Conservation (phyloP, 2,329 filamentous ascomycete genomes). For the Pseudonectria foliicola region DNA sequence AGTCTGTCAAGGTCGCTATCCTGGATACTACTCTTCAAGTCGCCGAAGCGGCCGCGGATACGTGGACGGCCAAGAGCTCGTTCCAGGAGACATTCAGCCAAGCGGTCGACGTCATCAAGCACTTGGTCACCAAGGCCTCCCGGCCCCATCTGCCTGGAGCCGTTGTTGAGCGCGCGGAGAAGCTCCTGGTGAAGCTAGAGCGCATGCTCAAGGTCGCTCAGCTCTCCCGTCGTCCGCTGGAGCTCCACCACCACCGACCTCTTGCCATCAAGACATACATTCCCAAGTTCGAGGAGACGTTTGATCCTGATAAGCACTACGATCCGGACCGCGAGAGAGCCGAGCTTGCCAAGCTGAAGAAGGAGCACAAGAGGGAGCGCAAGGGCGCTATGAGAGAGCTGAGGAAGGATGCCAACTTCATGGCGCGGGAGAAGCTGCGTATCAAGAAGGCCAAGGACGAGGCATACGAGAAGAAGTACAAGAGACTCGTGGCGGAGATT, state of each 20-base stretch:
- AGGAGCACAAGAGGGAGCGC: conserved; percentile 88
- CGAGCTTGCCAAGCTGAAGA: conserved; percentile 74
- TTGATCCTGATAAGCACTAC: conserved; percentile 94
- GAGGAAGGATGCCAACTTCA: conserved; percentile 89
- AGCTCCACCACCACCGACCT: conserved; percentile 82
- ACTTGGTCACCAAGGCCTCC: conserved; percentile 50
- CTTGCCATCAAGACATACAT: conserved; percentile 81
- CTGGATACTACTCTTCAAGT: conserved; percentile 58
- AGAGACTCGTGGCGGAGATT: conserved; percentile 85
- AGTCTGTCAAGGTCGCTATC: conserved; percentile 48
- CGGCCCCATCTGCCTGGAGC: conserved; percentile 41
- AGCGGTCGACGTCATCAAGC: conserved; percentile 48
- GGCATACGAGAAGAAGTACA: conserved; percentile 95
- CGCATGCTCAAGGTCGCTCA: conserved; percentile 54
- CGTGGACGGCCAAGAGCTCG: conserved; percentile 66
- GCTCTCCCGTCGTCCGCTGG: conserved; percentile 66
- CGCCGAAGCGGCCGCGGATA: conserved; percentile 58
- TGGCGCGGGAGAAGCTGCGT: conserved; percentile 80
- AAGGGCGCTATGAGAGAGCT: conserved; percentile 94
- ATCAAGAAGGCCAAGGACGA: conserved; percentile 91
- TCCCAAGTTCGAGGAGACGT: conserved; percentile 93
- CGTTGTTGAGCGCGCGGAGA: conserved; percentile 34
- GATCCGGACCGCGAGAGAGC: conserved; percentile 88
- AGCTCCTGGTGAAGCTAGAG: conserved; percentile 39
- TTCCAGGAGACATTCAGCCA: conserved; percentile 76